Percentiles rank a stretch among this genome's conserved stretches.
Conservation (phyloP, 129 eudicot species). For the Escallonia rubra region DNA sequence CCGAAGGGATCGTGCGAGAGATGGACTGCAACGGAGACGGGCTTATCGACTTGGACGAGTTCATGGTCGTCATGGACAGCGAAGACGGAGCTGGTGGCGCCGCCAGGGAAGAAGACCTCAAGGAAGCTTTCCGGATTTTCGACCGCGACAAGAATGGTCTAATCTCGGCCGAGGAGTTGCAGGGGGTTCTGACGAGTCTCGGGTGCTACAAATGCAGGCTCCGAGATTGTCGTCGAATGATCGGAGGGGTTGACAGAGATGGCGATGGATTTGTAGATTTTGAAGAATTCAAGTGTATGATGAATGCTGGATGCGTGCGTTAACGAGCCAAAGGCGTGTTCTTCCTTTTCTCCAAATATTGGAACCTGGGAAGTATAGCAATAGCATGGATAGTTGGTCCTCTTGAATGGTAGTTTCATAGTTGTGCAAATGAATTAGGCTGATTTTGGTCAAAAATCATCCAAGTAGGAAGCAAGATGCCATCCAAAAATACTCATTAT, state of each 20-base stretch:
- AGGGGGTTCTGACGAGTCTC: constrained; percentile 50
- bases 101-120: constrained; percentile 25
- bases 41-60: constrained; percentile 71
- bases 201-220: constrained; percentile 57
- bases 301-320: constrained; percentile 20
- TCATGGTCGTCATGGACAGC: constrained; percentile 42
- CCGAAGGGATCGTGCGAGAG: constrained; percentile 55
- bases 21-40: constrained; percentile 78
- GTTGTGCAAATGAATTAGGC: too few relatives aligned
- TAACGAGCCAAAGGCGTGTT: not conserved
- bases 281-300: constrained; percentile 76
- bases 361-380: too few relatives aligned
- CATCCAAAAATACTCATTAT: too few relatives aligned
- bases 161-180: constrained; percentile 67
- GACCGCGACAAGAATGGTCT: constrained; percentile 75
- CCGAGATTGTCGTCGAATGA: constrained; percentile 60
- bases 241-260: constrained; percentile 73
- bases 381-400: too few relatives aligned
- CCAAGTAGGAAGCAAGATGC: too few relatives aligned
- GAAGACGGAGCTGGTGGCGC: not conserved
- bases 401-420: too few relatives aligned
- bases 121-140: constrained; percentile 60
- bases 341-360: too few relatives aligned
- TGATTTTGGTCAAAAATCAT: too few relatives aligned
- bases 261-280: constrained; percentile 88